These are phyloP conservation scores for Corinectria fuckeliana DNA, from an alignment of 2,329 filamentous ascomycete genomes.

Conservation along the genomic window DNA sequence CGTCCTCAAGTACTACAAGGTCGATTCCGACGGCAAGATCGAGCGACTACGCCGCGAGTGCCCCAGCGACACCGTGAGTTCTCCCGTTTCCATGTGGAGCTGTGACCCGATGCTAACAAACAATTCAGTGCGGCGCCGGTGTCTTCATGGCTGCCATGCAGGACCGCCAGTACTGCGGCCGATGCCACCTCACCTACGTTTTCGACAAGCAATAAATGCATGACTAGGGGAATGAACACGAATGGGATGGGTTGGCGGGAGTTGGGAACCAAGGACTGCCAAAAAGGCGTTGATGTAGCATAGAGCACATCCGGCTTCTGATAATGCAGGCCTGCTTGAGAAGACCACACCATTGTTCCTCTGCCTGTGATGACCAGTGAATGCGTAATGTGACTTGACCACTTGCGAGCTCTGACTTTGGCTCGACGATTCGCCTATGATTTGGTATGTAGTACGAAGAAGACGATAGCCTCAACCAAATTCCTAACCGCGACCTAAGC, in stretches of 20 bases:
- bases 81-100: neutral
- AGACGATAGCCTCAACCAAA: too few relatives aligned
- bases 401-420: too few relatives aligned
- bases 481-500: too few relatives aligned
- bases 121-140: slow-evolving; percentile 89
- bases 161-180: slow-evolving; percentile 96
- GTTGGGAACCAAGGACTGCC: slow-evolving; percentile 42
- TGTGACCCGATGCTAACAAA: slow-evolving; percentile 43
- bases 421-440: neutral
- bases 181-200: slow-evolving; percentile 76
- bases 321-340: slow-evolving; percentile 49
- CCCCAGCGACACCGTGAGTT: slow-evolving; percentile 83
- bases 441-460: too few relatives aligned
- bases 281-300: slow-evolving; percentile 53
- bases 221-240: slow-evolving; percentile 37
- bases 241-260: slow-evolving; percentile 41
- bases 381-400: neutral
- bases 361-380: neutral
- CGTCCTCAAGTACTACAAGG: slow-evolving; percentile 99
- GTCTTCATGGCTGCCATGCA: slow-evolving; percentile 99
- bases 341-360: slow-evolving; percentile 27
- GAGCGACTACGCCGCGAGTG: slow-evolving; percentile 99
- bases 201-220: slow-evolving; percentile 69
- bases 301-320: slow-evolving; percentile 50
- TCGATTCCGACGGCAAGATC: slow-evolving; percentile 99